Base-by-base conservation (phyloP, 2,329 filamentous ascomycete genomes). In the Nemania sp. region DNA sequence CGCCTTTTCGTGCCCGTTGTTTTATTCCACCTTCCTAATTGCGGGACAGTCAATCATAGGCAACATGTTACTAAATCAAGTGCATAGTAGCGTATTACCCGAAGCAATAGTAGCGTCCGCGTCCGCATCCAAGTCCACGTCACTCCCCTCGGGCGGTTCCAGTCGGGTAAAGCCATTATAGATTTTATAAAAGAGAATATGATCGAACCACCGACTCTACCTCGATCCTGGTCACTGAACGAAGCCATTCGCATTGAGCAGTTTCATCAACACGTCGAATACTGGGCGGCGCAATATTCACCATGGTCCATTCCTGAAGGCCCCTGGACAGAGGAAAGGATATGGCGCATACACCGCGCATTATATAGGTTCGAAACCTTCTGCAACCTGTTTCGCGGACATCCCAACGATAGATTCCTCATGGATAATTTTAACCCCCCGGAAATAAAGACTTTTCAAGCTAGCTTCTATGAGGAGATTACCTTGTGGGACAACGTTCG, bases 31-130 rank as follows among this genome's bases (percentile, higher is more conserved):
- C 11, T 67, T 69, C 55, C 13, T n/a, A 11, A 5, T 18, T 2
- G 38, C 24, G 6, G 58, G 67, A 27, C 32, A 11, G 11, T 24
- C 58, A 38, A 56, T 67, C 13, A 49, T 38, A 8, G 27, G 22
- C 7, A 11, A 29, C 10, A 64, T 67, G n/a, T 49, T 69, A 27
- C 58, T 64, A 20, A 63, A 56, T 54, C 53, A 67, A 38, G 20
- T 67, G n/a, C 64, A 60, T 38, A 38, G 32, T 13, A 24, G 13
- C 20, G 67, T 69, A 27, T 22, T 67, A 18, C 59, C 54, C 6
- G 59, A 67, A 13, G 67, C 64, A 8, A 67, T 64, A n/a, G 49
- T 55, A 3, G 51, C 64, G 24, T 20, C 3, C 20, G 58, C 58
- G 32, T 61, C 51, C 26, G 47, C 49, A n/a, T n/a, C n/a, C n/a